Evolutionary conservation across 2,329 filamentous ascomycete species (phyloP).

Genomic region (Botrytis hyacinthi): DNA sequence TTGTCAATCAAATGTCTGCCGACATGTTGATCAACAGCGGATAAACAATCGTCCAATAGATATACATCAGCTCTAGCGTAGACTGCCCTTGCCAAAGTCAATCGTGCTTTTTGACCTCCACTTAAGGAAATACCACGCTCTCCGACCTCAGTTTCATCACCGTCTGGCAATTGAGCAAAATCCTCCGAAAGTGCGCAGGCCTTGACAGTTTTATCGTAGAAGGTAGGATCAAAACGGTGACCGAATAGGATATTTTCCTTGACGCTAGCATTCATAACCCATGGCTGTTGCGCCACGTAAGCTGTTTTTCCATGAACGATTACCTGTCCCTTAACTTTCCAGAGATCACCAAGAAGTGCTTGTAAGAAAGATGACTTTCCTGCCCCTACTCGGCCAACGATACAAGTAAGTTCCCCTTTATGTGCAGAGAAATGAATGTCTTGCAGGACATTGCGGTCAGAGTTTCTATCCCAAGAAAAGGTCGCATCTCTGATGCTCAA

Average conservation of each 20-base stretch:
- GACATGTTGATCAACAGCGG: slow-evolving; percentile 97
- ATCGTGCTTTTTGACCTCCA: slow-evolving; percentile 90
- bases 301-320: slow-evolving; percentile 78
- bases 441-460: slow-evolving; percentile 67
- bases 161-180: slow-evolving; percentile 88
- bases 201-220: slow-evolving; percentile 89
- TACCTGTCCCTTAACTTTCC: slow-evolving; percentile 83
- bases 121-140: slow-evolving; percentile 95
- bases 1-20: slow-evolving; percentile 93
- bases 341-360: slow-evolving; percentile 84
- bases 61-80: slow-evolving; percentile 98
- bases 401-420: slow-evolving; percentile 89
- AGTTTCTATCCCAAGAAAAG: slow-evolving; percentile 92
- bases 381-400: slow-evolving; percentile 90
- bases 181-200: slow-evolving; percentile 90
- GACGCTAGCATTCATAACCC: slow-evolving; percentile 98
- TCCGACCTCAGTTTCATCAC: slow-evolving; percentile 93
- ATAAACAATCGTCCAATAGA: slow-evolving; percentile 88
- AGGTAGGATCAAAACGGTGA: slow-evolving; percentile 86
- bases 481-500: slow-evolving; percentile 79
- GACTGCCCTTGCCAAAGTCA: slow-evolving; percentile 88
- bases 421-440: slow-evolving; percentile 85
- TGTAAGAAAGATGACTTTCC: slow-evolving; percentile 94
- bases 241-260: slow-evolving; percentile 97
- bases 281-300: slow-evolving; percentile 89